phyloP scores from a whole-genome alignment of 768 basidiomycete genomes.

The Suillus occidentalis region DNA sequence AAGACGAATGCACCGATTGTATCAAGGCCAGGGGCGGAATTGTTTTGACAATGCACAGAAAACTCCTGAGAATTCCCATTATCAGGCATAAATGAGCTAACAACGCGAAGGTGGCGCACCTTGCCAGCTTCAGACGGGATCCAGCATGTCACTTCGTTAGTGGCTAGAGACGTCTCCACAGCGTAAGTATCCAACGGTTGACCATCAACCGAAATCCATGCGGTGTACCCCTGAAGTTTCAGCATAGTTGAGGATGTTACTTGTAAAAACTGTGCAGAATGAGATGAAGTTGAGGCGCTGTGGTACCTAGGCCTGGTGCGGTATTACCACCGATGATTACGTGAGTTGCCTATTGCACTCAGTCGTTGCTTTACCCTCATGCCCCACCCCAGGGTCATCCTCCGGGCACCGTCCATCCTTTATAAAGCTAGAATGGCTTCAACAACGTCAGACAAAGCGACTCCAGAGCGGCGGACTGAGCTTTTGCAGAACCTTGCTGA shows the following conservation, averaged over 20 bases:
- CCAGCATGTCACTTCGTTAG: conserved; percentile 29
- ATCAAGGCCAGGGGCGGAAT: not conserved
- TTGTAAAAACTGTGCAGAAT: not conserved
- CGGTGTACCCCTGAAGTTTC: conserved; percentile 19
- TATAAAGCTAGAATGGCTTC: conserved; percentile 21
- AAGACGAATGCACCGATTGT: not conserved
- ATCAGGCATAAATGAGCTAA: not conserved
- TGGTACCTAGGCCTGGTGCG: not conserved
- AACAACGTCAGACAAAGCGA: conserved; percentile 15
- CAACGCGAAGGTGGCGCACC: conserved; percentile 12
- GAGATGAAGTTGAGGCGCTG: conserved; percentile 1
- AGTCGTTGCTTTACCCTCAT: not conserved
- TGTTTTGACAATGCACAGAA: conserved; percentile 20
- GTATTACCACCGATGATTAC: conserved; percentile 16
- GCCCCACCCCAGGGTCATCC: not conserved
- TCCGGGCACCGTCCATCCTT: conserved; percentile 9
- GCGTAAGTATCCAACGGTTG: conserved; percentile 26
- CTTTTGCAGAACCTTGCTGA: conserved; percentile 53
- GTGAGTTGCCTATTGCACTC: conserved; percentile 11
- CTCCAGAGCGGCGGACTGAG: conserved; percentile 50
- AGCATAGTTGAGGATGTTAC: conserved; percentile 16
- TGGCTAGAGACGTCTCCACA: conserved; percentile 18
- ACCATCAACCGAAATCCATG: conserved; percentile 31
- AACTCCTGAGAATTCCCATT: conserved; percentile 17
- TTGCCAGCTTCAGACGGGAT: conserved; percentile 27